Evolutionary conservation across 257 asterid genomes (phyloP).

Genomic region (Solanum okadae): DNA sequence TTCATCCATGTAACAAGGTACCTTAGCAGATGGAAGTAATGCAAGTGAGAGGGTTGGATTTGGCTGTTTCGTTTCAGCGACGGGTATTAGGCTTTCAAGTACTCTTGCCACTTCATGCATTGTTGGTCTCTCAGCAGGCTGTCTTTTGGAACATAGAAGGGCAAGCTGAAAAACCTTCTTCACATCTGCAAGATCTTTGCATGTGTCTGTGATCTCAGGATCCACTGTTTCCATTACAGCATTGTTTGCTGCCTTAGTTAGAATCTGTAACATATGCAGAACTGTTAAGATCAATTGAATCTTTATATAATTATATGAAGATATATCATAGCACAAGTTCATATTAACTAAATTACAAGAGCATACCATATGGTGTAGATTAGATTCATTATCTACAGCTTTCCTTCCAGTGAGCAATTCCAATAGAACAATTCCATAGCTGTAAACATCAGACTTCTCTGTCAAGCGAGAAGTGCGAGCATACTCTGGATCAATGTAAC

Average conservation of each 20-base stretch:
- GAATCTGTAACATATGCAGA: conserved; percentile 30
- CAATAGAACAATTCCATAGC: conserved; percentile 74
- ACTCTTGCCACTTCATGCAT: conserved; percentile 93
- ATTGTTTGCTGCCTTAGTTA: conserved; percentile 65
- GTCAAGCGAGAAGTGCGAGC: conserved; percentile 94
- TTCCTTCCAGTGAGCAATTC: conserved; percentile 85
- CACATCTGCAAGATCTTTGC: conserved; percentile 72
- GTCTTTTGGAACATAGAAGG: conserved; percentile 78
- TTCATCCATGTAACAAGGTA: conserved; percentile 68
- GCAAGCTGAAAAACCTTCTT: conserved; percentile 95
- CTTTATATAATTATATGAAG: background rate
- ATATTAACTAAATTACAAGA: background rate
- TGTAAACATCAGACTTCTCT: conserved; percentile 87
- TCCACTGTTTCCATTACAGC: conserved; percentile 89
- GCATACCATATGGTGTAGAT: conserved; percentile 77
- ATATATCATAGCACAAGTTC: background rate
- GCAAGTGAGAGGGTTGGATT: background rate
- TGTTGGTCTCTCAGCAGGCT: conserved; percentile 74
- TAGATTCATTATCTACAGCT: conserved; percentile 81
- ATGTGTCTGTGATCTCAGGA: conserved; percentile 65
- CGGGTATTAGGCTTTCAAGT: conserved; percentile 41
- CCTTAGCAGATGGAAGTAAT: conserved; percentile 35
- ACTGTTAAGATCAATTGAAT: background rate
- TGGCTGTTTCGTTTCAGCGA: conserved; percentile 15
- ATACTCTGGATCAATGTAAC: conserved; percentile 92